A percentile compares a stretch with the other conserved stretches of the same genome.
These are phyloP conservation scores for Brassica juncea DNA, from an alignment of 345 rosid species.

Conservation along the genomic window DNA sequence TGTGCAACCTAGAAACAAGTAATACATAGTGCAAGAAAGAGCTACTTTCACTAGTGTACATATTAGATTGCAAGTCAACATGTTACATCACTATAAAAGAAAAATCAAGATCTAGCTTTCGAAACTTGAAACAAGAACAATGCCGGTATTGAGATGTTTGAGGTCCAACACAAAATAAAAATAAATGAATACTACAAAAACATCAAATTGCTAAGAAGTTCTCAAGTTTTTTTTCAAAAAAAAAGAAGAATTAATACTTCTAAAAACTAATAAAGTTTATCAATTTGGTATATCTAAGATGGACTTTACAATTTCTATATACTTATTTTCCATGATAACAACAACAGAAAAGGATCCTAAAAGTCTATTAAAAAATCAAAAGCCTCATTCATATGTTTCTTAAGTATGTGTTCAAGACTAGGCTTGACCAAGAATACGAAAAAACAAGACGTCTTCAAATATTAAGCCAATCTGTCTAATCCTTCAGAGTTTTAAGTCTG, in stretches of 20 bases:
- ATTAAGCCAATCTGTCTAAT: not conserved
- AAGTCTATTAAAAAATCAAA: not conserved
- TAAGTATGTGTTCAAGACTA: not conserved
- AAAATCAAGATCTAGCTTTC: not conserved
- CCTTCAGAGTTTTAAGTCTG: not conserved
- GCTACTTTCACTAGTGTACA: not conserved
- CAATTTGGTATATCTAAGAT: not conserved
- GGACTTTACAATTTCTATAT: not conserved
- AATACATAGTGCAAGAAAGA: not conserved
- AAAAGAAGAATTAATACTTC: not conserved
- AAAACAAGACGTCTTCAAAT: not conserved
- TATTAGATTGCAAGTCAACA: not conserved
- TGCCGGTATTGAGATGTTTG: not conserved
- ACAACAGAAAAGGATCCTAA: not conserved
- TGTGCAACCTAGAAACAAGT: not conserved
- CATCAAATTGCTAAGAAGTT: not conserved
- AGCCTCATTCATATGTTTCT: not conserved
- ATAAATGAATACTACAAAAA: not conserved
- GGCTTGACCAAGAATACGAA: not conserved
- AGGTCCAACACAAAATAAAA: not conserved
- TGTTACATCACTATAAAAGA: not conserved
- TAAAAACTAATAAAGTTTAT: not conserved
- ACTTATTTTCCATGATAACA: not conserved
- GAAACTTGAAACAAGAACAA: not conserved
- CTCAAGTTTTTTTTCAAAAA: no score